These are phyloP conservation scores for Coemansia sp. DNA, from an alignment of 192 early-diverging fungal species.

Conservation along the genomic window DNA sequence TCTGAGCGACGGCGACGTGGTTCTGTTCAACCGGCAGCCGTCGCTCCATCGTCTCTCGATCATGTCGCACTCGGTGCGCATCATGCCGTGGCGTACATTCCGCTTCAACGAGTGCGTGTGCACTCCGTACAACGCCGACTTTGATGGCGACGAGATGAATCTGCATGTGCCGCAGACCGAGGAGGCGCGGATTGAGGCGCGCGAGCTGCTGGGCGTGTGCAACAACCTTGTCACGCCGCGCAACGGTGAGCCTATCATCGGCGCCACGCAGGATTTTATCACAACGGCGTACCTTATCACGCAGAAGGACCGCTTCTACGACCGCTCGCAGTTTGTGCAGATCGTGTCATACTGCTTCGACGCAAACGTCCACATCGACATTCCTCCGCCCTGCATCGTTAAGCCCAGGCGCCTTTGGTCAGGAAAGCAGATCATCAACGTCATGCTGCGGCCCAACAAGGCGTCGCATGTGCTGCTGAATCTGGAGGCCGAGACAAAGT, in stretches of 20 bases:
- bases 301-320: constrained; percentile 93
- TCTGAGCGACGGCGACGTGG: constrained; percentile 88
- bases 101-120: constrained; percentile 99
- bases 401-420: constrained; percentile 95
- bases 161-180: constrained; percentile 99
- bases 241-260: constrained; percentile 98
- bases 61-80: constrained; percentile 91
- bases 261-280: constrained; percentile 99
- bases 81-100: constrained; percentile 97
- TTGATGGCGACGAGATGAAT: constrained; percentile 99
- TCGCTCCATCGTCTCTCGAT: constrained; percentile 96
- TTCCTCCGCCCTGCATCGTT: constrained; percentile 90
- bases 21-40: constrained; percentile 98
- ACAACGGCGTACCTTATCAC: constrained; percentile 94
- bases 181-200: constrained; percentile 95
- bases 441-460: constrained; percentile 85
- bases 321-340: constrained; percentile 89
- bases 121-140: constrained; percentile 99
- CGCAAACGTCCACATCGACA: constrained; percentile 77
- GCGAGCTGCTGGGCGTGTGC: constrained; percentile 94
- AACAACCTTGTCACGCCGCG: constrained; percentile 98
- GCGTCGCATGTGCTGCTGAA: constrained; percentile 72
- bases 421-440: constrained; percentile 93
- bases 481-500: constrained; percentile 85
- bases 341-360: constrained; percentile 92